These are phyloP conservation scores for Colletotrichum euphorbiae DNA, from an alignment of 2,329 filamentous ascomycete species.

Conservation along the genomic window DNA sequence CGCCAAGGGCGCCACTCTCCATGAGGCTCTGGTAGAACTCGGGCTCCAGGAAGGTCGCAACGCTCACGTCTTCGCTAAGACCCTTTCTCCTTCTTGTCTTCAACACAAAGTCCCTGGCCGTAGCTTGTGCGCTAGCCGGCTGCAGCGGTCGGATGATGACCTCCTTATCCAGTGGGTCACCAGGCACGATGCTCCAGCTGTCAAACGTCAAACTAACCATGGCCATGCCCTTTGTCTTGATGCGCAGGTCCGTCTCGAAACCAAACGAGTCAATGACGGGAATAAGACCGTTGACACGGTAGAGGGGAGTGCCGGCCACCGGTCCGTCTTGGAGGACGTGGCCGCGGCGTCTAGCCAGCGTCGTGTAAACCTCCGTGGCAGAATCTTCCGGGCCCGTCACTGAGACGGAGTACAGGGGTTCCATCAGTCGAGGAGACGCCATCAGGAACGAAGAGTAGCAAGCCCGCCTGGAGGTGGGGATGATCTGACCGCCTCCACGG, in stretches of 20 bases:
- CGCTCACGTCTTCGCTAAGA: conserved; percentile 92
- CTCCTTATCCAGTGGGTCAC: conserved; percentile 91
- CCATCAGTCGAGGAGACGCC: conserved; percentile 96
- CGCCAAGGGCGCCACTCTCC: conserved; percentile 87
- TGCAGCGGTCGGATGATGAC: conserved; percentile 86
- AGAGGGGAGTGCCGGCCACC: conserved; percentile 93
- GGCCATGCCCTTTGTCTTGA: conserved; percentile 93
- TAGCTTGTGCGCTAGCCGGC: conserved; percentile 87
- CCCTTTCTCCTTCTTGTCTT: conserved; percentile 96
- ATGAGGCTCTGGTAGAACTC: conserved; percentile 90
- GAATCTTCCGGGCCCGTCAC: conserved; percentile 94
- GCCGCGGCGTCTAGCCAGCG: conserved; percentile 86
- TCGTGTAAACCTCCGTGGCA: conserved; percentile 90
- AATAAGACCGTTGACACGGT: conserved; percentile 89
- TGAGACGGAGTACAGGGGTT: conserved; percentile 91
- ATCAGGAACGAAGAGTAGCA: conserved; percentile 98
- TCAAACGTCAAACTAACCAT: conserved; percentile 95
- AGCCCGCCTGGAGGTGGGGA: conserved; percentile 90
- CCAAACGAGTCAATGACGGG: conserved; percentile 98
- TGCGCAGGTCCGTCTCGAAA: conserved; percentile 96
- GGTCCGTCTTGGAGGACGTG: conserved; percentile 96
- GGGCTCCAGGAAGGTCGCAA: conserved; percentile 95
- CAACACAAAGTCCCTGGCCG: conserved; percentile 93
- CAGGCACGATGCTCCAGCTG: conserved; percentile 94
- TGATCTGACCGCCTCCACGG: conserved; percentile 95